A percentile compares a stretch with the other conserved stretches of the same genome.
phyloP scores from a whole-genome alignment of 257 asterid genomes.

The Ilex aquifolium region DNA sequence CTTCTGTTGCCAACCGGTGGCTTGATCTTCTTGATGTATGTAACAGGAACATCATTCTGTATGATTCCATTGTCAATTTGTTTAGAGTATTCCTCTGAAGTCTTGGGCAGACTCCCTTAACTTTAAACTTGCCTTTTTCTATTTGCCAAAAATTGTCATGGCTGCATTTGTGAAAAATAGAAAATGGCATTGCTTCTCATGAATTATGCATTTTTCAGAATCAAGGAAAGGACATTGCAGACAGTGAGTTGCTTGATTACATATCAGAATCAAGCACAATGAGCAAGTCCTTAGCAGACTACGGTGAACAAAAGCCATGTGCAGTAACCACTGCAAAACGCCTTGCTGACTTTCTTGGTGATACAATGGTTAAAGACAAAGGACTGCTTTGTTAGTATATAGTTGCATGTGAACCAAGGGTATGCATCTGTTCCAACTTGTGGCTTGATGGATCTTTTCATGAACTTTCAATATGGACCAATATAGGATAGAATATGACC shows the following conservation, averaged over 20 bases:
- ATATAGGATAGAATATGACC: background rate
- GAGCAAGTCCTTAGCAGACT: constrained; percentile 97
- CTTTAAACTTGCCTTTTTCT: too few relatives aligned
- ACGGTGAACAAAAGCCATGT: constrained; percentile 94
- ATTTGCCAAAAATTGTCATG: too few relatives aligned
- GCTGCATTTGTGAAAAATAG: too few relatives aligned
- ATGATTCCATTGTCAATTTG: background rate
- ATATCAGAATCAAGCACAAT: constrained; percentile 99
- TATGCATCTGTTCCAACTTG: constrained; percentile 20
- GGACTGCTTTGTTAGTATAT: constrained; percentile 94
- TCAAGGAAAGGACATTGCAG: constrained; percentile 89
- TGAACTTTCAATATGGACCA: background rate
- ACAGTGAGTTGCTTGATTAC: constrained; percentile 85
- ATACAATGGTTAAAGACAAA: constrained; percentile 95
- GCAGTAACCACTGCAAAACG: constrained; percentile 98
- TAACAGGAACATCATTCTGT: background rate
- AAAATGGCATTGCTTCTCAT: background rate
- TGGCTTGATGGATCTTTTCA: background rate
- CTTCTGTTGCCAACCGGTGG: constrained; percentile 96
- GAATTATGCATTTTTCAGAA: constrained; percentile 44
- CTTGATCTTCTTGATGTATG: constrained; percentile 98
- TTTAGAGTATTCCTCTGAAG: background rate
- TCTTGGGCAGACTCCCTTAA: too few relatives aligned
- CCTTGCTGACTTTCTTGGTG: constrained; percentile 95
- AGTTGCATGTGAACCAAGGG: constrained; percentile 98